phyloP scores from a whole-genome alignment of 2,329 filamentous ascomycete species.

The Ophiostoma sp. region DNA sequence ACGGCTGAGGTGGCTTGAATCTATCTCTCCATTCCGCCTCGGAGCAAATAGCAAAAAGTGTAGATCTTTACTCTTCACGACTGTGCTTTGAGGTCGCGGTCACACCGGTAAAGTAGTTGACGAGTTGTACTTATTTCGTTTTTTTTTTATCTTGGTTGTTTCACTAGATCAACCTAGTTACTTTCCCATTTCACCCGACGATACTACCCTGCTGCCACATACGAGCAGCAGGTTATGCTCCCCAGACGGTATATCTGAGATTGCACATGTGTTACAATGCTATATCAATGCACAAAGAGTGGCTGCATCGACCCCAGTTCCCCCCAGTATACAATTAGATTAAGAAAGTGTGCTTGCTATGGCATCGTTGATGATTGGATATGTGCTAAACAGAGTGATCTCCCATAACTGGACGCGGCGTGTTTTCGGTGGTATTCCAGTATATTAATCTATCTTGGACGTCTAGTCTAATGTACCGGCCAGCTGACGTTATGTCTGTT shows the following conservation, averaged over 20 bases:
- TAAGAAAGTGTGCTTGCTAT: background rate
- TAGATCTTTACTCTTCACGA: background rate
- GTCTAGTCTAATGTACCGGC: background rate
- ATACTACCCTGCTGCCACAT: background rate
- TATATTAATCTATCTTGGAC: background rate
- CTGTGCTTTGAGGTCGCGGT: background rate
- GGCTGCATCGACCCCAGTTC: background rate
- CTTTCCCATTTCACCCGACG: background rate
- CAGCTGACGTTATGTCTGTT: slow-evolving; percentile 2
- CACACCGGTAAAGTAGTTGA: background rate
- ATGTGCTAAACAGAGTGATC: background rate
- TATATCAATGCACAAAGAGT: background rate
- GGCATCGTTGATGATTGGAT: background rate
- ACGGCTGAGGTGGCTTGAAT: background rate
- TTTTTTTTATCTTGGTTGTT: background rate
- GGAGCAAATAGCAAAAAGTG: background rate
- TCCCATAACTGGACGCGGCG: background rate
- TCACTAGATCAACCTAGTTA: background rate
- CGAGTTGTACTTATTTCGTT: background rate
- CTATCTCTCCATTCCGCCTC: background rate
- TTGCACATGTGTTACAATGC: background rate
- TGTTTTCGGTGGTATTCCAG: slow-evolving; percentile 1
- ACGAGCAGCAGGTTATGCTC: background rate
- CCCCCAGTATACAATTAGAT: background rate
- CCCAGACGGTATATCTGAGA: background rate